Base-by-base conservation (phyloP, 73 alveolate species). In the Tetrahymena thermophila region DNA sequence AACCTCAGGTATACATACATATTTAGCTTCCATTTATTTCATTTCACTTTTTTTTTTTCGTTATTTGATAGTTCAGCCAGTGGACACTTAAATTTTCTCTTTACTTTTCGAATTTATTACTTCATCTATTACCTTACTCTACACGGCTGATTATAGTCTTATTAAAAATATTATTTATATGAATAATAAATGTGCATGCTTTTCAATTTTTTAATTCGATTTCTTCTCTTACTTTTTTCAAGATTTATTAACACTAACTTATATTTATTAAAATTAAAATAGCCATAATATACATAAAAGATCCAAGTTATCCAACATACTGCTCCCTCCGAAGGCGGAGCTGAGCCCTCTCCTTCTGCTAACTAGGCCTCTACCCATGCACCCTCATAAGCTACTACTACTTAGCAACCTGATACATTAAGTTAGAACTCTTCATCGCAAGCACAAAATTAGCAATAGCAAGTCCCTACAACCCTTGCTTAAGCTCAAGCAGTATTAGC, bases 41-140 rank as follows among this genome's bases (percentile, higher is more conserved):
- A 31, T 31, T 71, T 71, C 34, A 4, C 17, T 71, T 71, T 71
- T 3, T 7, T 71, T 71, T 71, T 23, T 71, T 71, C 89, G 89
- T 71, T 71, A 23, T 71, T 71, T 71, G 89, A 71, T n/a, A 71
- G 89, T 71, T 8, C 40, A 31, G 37, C 89, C 89, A 71, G 89
- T 71, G 89, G 89, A 28, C 40, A 28, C 89, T 23, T 28, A 71
- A 71, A 71, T n/a, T 31, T 71, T 71, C 37, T 31, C 31, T 71
- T 71, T 71, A 71, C 89, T 71, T 28, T 71, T 71, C 89, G 89
- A 71, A 71, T 71, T 71, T 71, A 71, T 71, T 71, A 71, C 89
- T 71, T 71, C 89, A 71, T 71, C 89, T 71, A 71, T 71, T 71
- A 71, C 89, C 89, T 71, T 71, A 71, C 89, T 71, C 89, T 71